Evolutionary conservation across 2,329 filamentous ascomycete species (phyloP).

Genomic region (Endocalyx cinctus): DNA sequence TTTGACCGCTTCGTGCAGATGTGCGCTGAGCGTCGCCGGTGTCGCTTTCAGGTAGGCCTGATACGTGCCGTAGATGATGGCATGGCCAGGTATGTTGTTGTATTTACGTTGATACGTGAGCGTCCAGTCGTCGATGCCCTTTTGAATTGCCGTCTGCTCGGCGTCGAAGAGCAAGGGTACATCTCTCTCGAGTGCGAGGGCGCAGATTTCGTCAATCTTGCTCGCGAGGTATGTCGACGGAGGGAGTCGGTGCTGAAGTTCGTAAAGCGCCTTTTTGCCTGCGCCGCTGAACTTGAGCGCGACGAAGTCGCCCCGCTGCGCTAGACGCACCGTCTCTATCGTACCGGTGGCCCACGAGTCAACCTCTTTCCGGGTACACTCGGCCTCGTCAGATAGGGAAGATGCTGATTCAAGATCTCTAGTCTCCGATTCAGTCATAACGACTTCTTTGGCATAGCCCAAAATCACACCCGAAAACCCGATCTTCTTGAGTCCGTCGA

Average conservation of each 20-base stretch:
- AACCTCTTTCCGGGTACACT: constrained; percentile 55
- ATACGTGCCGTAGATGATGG: constrained; percentile 76
- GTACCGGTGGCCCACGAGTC: constrained; percentile 69
- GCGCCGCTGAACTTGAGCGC: constrained; percentile 79
- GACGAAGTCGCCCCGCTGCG: constrained; percentile 64
- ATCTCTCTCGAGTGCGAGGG: constrained; percentile 62
- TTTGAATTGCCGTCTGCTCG: constrained; percentile 75
- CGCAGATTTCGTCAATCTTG: constrained; percentile 71
- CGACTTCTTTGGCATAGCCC: constrained; percentile 78
- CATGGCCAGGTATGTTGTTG: constrained; percentile 57
- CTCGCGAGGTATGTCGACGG: constrained; percentile 61
- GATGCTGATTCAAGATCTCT: constrained; percentile 37
- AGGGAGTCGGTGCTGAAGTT: constrained; percentile 57
- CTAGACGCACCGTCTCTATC: constrained; percentile 67
- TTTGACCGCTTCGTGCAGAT: constrained; percentile 54
- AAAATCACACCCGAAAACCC: constrained; percentile 83
- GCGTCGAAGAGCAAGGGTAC: constrained; percentile 79
- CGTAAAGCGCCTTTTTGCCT: constrained; percentile 65
- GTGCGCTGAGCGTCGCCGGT: constrained; percentile 50
- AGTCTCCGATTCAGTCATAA: constrained; percentile 55
- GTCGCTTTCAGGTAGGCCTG: constrained; percentile 70
- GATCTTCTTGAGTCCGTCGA: constrained; percentile 62
- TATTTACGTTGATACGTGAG: constrained; percentile 71
- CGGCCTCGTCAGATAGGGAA: constrained; percentile 43
- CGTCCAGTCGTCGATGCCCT: constrained; percentile 77